Evolutionary conservation across 2,329 filamentous ascomycete genomes (phyloP).

Genomic region (Cylindrodendrum hubeiense): DNA sequence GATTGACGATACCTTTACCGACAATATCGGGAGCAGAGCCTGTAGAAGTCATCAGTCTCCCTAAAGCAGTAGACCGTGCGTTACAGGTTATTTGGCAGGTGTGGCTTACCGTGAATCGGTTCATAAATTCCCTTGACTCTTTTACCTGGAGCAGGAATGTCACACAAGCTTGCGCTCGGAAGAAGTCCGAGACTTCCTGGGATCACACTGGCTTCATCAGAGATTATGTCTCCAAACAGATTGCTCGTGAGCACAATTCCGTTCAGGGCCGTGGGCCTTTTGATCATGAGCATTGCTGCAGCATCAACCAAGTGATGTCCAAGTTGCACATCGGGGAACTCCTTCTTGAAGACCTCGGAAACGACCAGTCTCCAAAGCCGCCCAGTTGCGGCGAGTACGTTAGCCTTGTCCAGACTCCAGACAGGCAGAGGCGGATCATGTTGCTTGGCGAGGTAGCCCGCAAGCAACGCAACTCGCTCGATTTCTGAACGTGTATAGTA

Average conservation of each 20-base stretch:
- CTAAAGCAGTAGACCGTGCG: neutral
- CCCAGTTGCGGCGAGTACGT: constrained; percentile 39
- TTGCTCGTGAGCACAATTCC: constrained; percentile 42
- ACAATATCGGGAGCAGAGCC: constrained; percentile 8
- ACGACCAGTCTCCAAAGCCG: constrained; percentile 39
- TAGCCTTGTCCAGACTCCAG: constrained; percentile 41
- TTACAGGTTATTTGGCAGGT: neutral
- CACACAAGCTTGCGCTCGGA: constrained; percentile 8
- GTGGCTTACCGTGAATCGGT: constrained; percentile 9
- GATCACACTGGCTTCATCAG: constrained; percentile 36
- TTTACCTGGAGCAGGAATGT: neutral
- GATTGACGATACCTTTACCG: constrained; percentile 9
- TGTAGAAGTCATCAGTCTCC: neutral
- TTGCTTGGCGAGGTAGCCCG: constrained; percentile 71
- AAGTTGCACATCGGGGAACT: constrained; percentile 36
- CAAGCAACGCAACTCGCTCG: constrained; percentile 77
- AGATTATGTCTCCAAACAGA: constrained; percentile 44
- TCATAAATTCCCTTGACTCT: constrained; percentile 6
- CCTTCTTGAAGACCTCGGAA: constrained; percentile 25
- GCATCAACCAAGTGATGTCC: constrained; percentile 39
- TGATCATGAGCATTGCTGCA: constrained; percentile 36
- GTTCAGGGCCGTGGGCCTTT: constrained; percentile 34
- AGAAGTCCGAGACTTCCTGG: constrained; percentile 6
- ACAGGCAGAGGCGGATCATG: constrained; percentile 66
- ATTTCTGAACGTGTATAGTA: constrained; percentile 78